These are phyloP conservation scores for Pestalotiopsis sp. DNA, from an alignment of 2,329 filamentous ascomycete species.

Conservation along the genomic window DNA sequence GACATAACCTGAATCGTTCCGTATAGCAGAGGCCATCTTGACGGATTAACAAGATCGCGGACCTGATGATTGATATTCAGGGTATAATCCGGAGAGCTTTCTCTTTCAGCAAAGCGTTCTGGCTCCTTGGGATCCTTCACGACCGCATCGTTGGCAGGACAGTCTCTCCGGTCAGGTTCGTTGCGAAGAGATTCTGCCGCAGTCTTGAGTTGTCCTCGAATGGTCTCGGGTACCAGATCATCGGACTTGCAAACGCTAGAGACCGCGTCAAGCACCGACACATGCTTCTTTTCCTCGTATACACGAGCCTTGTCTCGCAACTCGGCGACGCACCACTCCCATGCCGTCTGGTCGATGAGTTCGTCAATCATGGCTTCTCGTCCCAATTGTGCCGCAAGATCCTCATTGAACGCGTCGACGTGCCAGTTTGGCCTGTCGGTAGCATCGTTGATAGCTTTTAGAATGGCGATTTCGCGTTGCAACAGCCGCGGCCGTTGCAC, in stretches of 20 bases:
- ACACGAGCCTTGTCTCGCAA: conserved; percentile 48
- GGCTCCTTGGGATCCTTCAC: too few species aligned
- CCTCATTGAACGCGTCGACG: conserved; percentile 24
- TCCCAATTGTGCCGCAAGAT: conserved; percentile 24
- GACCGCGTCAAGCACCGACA: conserved; percentile 44
- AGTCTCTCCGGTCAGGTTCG: conserved; percentile 43
- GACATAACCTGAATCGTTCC: conserved; percentile 46
- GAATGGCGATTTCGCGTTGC: conserved; percentile 1
- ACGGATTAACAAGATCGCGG: conserved; percentile 66
- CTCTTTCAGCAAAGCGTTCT: too few species aligned
- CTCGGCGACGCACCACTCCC: conserved; percentile 38
- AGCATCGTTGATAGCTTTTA: conserved; percentile 23
- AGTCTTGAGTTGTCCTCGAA: conserved; percentile 43
- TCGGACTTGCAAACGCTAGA: conserved; percentile 55
- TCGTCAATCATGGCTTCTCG: conserved; percentile 17
- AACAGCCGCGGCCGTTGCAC: not conserved
- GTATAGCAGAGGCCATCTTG: conserved; percentile 62
- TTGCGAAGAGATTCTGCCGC: conserved; percentile 52
- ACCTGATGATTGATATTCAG: conserved; percentile 59
- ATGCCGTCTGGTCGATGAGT: not conserved
- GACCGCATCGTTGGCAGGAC: too few species aligned
- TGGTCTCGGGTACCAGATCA: conserved; percentile 36
- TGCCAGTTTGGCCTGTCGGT: conserved; percentile 31
- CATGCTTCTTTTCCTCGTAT: conserved; percentile 37
- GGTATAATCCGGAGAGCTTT: conserved; percentile 56